These are phyloP conservation scores for Glonium stellatum DNA, from an alignment of 495 filamentous ascomycete species.

Conservation along the genomic window DNA sequence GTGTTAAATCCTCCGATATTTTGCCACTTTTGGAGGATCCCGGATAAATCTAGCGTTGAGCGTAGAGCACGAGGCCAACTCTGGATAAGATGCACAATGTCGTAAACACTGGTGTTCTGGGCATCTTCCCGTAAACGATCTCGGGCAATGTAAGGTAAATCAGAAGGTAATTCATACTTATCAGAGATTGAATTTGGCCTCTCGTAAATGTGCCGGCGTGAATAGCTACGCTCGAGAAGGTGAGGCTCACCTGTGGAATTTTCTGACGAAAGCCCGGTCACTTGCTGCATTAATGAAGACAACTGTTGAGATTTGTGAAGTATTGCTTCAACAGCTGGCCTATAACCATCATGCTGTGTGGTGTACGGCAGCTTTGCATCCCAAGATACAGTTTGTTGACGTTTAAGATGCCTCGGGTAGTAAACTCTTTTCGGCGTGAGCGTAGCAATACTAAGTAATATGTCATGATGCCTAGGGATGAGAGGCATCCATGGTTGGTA, in stretches of 20 bases:
- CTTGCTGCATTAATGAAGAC: conserved; percentile 34
- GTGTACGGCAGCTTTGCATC: conserved; percentile 36
- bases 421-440: conserved; percentile 26
- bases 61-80: no score
- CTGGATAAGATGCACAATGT: no score
- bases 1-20: conserved; percentile 39
- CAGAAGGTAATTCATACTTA: no score
- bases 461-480: background rate
- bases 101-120: no score
- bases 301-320: conserved; percentile 36
- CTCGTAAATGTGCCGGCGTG: no score
- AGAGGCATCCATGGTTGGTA: conserved; percentile 29
- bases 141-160: no score
- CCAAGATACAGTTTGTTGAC: conserved; percentile 31
- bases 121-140: no score
- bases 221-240: no score
- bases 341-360: conserved; percentile 51
- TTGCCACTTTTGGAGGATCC: conserved; percentile 34
- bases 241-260: no score
- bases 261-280: no score
- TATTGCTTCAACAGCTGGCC: conserved; percentile 39
- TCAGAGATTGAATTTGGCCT: no score
- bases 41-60: no score
- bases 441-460: conserved; percentile 16
- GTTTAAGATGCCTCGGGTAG: conserved; percentile 27